Base-by-base conservation (phyloP, 106 monocot species). In the Platanthera zijinensis region DNA sequence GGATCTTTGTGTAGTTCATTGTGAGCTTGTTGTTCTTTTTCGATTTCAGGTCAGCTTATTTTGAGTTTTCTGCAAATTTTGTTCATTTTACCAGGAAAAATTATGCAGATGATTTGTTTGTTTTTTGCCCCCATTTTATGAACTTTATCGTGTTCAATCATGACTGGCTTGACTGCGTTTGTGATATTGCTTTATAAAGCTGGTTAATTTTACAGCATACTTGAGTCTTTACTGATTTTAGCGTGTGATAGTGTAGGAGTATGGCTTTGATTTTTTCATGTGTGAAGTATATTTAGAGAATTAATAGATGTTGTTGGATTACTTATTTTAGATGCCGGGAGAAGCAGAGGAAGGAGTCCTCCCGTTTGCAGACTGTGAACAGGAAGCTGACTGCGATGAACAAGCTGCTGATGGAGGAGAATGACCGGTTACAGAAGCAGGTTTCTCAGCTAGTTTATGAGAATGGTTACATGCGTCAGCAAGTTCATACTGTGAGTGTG, bases 401-500 rank as follows among this genome's bases (percentile, higher is more conserved):
- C 77, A 93, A 93, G 79, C 52, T 93, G 79, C 74, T 93, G 51
- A 88, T 93, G 90, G 93, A 93, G 66, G 93, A 93, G 56, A 93
- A 93, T 78, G 92, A 92, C 71, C 82, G 89, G 39, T 80, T 92
- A 77, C 92, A 89, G 89, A 92, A 92, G 84, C 92, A 92, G 83
- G 87, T 89, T 76, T 89, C 92, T 49, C 92, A 88, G 5, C 83
- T 92, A 59, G 89, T 89, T 13, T 85, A 89, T 64, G 89, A 92
- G 74, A 89, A 89, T 74, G 89, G 89, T 13, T 87, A 77, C 62
- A 93, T 93, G 90, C 86, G 88, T 54, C 89, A 90, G 56, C 90
- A 88, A 75, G 74, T 90, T 13, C 85, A 88, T 64, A 90, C 70
- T 72, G 93, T 93, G 69, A 82, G 83, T n/a, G 21, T 93, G 69